These are phyloP conservation scores for Pharnaceum exiguum DNA, from an alignment of 148 eudicot genomes.

Conservation along the genomic window DNA sequence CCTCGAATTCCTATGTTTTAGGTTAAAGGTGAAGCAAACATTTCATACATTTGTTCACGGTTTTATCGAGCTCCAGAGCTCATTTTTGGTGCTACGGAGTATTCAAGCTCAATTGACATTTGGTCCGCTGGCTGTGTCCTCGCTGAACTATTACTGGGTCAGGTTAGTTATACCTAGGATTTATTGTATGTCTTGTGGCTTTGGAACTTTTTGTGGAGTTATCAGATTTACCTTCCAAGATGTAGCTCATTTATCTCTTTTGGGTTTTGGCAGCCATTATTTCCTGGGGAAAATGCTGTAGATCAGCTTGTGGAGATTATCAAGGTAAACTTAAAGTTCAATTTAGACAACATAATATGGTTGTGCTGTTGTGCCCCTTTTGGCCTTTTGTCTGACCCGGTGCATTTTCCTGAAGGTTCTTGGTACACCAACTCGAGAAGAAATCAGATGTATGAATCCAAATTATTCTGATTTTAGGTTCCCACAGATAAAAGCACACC, in stretches of 20 bases:
- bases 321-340: slow-evolving; percentile 15
- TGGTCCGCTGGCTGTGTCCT: slow-evolving; percentile 67
- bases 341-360: background rate
- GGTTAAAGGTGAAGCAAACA: slow-evolving; percentile 56
- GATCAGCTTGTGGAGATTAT: slow-evolving; percentile 43
- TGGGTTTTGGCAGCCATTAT: slow-evolving; percentile 27
- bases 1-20: slow-evolving; percentile 3
- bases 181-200: background rate
- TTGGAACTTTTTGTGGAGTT: background rate
- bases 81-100: slow-evolving; percentile 59
- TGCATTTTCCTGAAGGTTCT: slow-evolving; percentile 32
- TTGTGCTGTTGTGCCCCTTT: background rate
- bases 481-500: slow-evolving; percentile 47
- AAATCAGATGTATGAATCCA: slow-evolving; percentile 48
- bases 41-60: slow-evolving; percentile 55
- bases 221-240: background rate
- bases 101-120: slow-evolving; percentile 45
- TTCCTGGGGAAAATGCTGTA: slow-evolving; percentile 44
- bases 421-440: slow-evolving; percentile 50
- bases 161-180: slow-evolving; percentile 19
- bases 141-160: slow-evolving; percentile 55
- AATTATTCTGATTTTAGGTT: slow-evolving; percentile 42
- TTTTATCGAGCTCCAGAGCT: slow-evolving; percentile 59
- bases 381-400: background rate
- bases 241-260: background rate